Percentiles rank a stretch among this genome's conserved stretches.
Evolutionary conservation across 1,284 basidiomycete species (phyloP).

Genomic region (Ceratobasidium sp.): DNA sequence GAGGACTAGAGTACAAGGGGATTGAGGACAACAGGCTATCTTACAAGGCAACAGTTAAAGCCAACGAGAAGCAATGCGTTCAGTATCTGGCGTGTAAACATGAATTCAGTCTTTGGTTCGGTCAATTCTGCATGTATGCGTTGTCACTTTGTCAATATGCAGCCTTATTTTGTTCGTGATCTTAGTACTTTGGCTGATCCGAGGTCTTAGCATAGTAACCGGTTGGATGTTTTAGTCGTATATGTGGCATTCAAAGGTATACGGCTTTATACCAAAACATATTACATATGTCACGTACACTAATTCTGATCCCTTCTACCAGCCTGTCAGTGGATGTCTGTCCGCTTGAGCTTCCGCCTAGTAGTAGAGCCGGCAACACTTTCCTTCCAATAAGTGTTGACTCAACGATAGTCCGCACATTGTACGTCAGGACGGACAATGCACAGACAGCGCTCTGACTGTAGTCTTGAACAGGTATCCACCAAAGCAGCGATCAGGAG

Average conservation of each 20-base stretch:
- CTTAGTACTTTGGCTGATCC: neutral
- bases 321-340: conserved; percentile 76
- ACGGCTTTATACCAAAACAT: neutral
- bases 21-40: conserved; percentile 43
- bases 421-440: conserved; percentile 90
- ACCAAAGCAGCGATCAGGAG: too few relatives aligned
- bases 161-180: neutral
- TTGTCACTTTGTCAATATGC: neutral
- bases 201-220: neutral
- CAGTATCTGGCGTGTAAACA: conserved; percentile 21
- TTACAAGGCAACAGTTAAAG: conserved; percentile 7
- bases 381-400: conserved; percentile 88
- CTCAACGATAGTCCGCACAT: conserved; percentile 87
- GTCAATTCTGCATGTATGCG: neutral
- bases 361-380: conserved; percentile 84
- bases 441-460: too few relatives aligned
- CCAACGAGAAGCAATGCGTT: conserved; percentile 24
- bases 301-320: conserved; percentile 63
- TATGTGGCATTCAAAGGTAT: neutral
- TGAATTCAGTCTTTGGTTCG: neutral
- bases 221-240: neutral
- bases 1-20: conserved; percentile 64
- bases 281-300: neutral
- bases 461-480: too few relatives aligned
- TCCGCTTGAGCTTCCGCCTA: conserved; percentile 80